A percentile compares a stretch with the other conserved stretches of the same genome.
Evolutionary conservation across 805 yeast species (phyloP).

Genomic region (Candida argentea): DNA sequence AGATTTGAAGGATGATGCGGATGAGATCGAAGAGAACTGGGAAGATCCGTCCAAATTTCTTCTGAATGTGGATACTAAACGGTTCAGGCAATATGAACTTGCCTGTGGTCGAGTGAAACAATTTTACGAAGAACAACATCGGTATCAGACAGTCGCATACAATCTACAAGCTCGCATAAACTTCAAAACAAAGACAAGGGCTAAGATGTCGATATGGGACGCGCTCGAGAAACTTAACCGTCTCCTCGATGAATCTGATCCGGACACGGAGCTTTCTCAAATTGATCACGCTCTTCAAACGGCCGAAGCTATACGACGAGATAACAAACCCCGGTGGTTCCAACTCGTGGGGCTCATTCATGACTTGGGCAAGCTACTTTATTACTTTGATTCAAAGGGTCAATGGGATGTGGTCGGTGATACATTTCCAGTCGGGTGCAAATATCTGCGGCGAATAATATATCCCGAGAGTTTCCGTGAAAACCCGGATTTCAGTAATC

Average conservation of each 20-base stretch:
- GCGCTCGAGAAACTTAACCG: conserved; percentile 53
- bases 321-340: conserved; percentile 66
- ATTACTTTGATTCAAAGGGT: conserved; percentile 62
- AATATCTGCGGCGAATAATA: conserved; percentile 48
- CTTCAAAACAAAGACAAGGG: conserved; percentile 58
- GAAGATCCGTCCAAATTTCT: conserved; percentile 17
- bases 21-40: conserved; percentile 9
- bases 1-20: conserved; percentile 1
- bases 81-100: conserved; percentile 56
- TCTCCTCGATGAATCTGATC: conserved; percentile 61
- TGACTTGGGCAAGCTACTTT: conserved; percentile 59
- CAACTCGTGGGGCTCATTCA: conserved; percentile 65
- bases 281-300: conserved; percentile 70
- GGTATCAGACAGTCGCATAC: conserved; percentile 61
- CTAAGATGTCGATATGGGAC: conserved; percentile 64
- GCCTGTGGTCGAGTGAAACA: conserved; percentile 60
- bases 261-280: conserved; percentile 65
- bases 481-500: conserved; percentile 54
- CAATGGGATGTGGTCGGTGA: conserved; percentile 81
- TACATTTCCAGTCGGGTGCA: conserved; percentile 69
- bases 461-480: conserved; percentile 48
- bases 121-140: conserved; percentile 61
- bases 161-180: conserved; percentile 63
- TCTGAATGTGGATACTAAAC: conserved; percentile 25
- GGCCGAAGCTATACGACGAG: conserved; percentile 62